Conservation (phyloP, 768 basidiomycete species). For the Leccinellum rugosiceps region DNA sequence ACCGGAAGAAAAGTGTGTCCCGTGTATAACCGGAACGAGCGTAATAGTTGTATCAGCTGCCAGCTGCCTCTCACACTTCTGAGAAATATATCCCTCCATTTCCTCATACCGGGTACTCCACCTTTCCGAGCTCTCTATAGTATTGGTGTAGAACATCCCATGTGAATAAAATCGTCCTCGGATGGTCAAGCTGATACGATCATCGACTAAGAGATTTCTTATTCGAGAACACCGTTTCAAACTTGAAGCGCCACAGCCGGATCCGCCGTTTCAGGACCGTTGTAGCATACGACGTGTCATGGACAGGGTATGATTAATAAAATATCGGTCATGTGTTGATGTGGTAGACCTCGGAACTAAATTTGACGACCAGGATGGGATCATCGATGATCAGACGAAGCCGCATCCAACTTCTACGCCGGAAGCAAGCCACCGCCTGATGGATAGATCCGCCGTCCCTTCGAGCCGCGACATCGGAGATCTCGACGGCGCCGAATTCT, state of each 20-base stretch:
- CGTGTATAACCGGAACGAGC: background rate
- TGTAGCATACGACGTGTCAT: too few species aligned
- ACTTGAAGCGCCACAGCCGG: too few species aligned
- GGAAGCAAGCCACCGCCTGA: background rate
- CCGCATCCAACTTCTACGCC: background rate
- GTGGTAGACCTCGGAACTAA: background rate
- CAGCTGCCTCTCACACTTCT: background rate
- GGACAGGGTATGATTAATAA: too few species aligned
- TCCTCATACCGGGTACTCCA: background rate
- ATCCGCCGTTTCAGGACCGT: background rate
- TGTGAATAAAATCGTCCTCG: background rate
- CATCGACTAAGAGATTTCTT: background rate
- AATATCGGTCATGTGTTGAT: background rate
- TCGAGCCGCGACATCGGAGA: too few species aligned
- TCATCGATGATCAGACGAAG: background rate
- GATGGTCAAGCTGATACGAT: background rate
- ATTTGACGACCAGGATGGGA: background rate
- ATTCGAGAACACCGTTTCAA: background rate
- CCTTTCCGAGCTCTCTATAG: background rate
- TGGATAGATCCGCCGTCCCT: background rate
- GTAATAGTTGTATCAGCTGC: background rate
- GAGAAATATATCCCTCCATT: background rate
- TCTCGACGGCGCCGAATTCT: background rate
- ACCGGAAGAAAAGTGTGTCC: slow-evolving; percentile 1
- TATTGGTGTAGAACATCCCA: background rate